phyloP scores from a whole-genome alignment of 805 yeast species.

The Yarrowia keelungensis region DNA sequence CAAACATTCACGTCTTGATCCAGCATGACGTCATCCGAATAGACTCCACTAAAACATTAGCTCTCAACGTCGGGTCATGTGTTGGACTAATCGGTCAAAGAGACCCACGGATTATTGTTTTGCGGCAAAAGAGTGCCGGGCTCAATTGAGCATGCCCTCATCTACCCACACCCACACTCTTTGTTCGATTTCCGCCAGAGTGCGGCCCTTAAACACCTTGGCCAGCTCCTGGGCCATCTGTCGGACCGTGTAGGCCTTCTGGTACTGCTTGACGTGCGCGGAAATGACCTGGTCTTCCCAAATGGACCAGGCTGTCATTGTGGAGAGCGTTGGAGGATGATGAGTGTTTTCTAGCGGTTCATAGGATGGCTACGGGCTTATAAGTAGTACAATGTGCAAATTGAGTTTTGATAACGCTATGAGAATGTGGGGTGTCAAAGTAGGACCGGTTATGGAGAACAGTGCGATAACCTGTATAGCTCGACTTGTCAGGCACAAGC shows the following conservation, averaged over 20 bases:
- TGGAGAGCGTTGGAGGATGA: background rate
- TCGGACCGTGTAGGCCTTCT: conserved; percentile 21
- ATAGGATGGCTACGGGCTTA: background rate
- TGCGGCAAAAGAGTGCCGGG: too few species aligned
- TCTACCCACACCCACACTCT: conserved; percentile 35
- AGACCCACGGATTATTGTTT: too few species aligned
- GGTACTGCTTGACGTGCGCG: conserved; percentile 29
- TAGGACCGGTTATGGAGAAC: background rate
- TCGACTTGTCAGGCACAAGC: too few species aligned
- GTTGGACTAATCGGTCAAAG: background rate
- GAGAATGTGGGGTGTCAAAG: conserved; percentile 4
- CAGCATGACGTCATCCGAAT: conserved; percentile 2
- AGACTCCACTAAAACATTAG: conserved; percentile 7
- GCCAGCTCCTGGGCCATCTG: conserved; percentile 37
- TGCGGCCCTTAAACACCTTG: conserved; percentile 14
- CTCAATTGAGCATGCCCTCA: conserved; percentile 29
- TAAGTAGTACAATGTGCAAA: background rate
- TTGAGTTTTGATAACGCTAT: conserved; percentile 26
- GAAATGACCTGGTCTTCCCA: conserved; percentile 33
- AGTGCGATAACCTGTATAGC: background rate
- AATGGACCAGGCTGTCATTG: conserved; percentile 25
- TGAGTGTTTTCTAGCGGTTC: too few species aligned
- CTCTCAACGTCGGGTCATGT: conserved; percentile 26
- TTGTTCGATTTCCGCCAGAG: conserved; percentile 25
- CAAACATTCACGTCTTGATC: background rate